Evolutionary conservation across 2,329 filamentous ascomycete species (phyloP).

Genomic region (Colletotrichum caudatum): DNA sequence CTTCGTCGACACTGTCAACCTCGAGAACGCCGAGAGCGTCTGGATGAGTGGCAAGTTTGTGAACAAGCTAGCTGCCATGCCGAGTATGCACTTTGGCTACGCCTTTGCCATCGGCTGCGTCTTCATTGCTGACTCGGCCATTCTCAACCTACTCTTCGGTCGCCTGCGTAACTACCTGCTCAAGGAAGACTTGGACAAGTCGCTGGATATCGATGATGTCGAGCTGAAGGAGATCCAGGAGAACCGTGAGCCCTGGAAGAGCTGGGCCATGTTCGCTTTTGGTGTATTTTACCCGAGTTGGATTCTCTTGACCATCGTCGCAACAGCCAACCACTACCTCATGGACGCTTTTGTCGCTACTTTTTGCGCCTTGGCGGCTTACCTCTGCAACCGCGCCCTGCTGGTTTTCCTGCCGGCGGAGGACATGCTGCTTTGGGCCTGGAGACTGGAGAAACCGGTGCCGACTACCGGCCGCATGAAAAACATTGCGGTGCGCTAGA

Average conservation of each 20-base stretch:
- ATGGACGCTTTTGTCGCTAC: conserved; percentile 75
- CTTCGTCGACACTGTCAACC: conserved; percentile 72
- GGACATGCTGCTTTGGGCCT: conserved; percentile 72
- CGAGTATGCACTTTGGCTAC: conserved; percentile 69
- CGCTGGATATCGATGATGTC: conserved; percentile 40
- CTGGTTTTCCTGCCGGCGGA: conserved; percentile 72
- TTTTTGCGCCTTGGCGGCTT: conserved; percentile 70
- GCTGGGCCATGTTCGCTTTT: conserved; percentile 49
- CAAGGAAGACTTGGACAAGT: conserved; percentile 38
- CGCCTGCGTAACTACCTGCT: conserved; percentile 44
- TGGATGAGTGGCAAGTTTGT: conserved; percentile 73
- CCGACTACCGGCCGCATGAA: conserved; percentile 58
- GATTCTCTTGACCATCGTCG: conserved; percentile 69
- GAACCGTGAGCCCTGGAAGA: conserved; percentile 48
- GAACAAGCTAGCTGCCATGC: conserved; percentile 70
- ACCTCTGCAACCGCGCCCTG: conserved; percentile 63
- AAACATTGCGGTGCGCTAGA: conserved; percentile 39
- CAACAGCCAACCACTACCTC: conserved; percentile 73
- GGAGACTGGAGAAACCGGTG: conserved; percentile 73
- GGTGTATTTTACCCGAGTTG: conserved; percentile 65
- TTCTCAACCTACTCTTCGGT: conserved; percentile 54
- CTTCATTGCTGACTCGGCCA: conserved; percentile 64
- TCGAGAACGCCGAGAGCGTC: conserved; percentile 65
- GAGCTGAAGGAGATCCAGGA: conserved; percentile 42
- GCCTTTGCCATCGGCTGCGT: conserved; percentile 67